Evolutionary conservation across 2,329 filamentous ascomycete genomes (phyloP).

Genomic region (Clonostachys rhizophaga): DNA sequence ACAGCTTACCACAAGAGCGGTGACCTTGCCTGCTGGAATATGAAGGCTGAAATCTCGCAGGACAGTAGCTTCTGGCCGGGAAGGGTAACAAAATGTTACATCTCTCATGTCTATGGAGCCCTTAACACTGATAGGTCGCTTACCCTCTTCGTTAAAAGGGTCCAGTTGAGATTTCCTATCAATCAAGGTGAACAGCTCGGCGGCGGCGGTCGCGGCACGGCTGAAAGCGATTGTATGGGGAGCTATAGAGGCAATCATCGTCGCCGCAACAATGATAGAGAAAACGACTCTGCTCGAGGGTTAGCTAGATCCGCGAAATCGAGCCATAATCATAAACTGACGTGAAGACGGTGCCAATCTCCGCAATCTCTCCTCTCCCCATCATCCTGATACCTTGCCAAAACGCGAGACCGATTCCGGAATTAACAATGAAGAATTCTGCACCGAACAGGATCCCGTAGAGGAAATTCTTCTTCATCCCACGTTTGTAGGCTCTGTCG

Average conservation of each 20-base stretch:
- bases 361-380: constrained; percentile 21
- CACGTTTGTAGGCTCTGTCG: constrained; percentile 12
- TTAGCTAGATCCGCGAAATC: no score
- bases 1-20: constrained; percentile 55
- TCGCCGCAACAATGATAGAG: background rate
- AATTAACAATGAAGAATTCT: constrained; percentile 12
- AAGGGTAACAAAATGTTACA: background rate
- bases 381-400: background rate
- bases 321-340: no score
- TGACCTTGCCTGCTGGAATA: constrained; percentile 53
- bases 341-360: background rate
- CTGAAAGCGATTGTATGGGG: background rate
- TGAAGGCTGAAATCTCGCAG: constrained; percentile 46
- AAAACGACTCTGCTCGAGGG: background rate
- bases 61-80: constrained; percentile 47
- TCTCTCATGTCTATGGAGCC: background rate
- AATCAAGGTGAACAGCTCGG: background rate
- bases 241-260: background rate
- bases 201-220: background rate
- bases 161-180: background rate
- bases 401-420: background rate
- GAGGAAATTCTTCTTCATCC: constrained; percentile 19
- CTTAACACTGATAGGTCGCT: background rate
- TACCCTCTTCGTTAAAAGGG: constrained; percentile 57
- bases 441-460: constrained; percentile 21